Evolutionary conservation across 176 grass and related monocot genomes (phyloP).

Genomic region (Thinopyrum elongatum): DNA sequence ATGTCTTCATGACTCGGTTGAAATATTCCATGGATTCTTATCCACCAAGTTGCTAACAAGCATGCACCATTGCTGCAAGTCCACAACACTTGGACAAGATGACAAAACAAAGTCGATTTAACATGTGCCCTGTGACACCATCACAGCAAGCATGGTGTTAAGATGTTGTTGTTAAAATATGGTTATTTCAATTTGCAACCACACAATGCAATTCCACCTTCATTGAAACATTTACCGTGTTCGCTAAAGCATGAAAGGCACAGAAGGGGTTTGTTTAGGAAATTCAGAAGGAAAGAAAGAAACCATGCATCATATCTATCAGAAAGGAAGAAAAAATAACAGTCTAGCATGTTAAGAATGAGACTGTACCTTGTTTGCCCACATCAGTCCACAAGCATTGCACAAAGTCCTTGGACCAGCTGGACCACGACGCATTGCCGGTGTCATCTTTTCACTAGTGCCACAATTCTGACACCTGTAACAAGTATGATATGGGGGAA

Average conservation of each 20-base stretch:
- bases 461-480: constrained; percentile 89
- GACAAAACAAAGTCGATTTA: constrained; percentile 14
- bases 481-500: constrained; percentile 24
- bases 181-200: background rate
- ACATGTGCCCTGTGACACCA: constrained; percentile 26
- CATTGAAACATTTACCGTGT: background rate
- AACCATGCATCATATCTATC: background rate
- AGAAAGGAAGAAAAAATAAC: constrained; percentile 14
- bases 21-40: background rate
- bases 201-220: background rate
- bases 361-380: constrained; percentile 74
- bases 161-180: background rate
- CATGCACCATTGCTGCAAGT: constrained; percentile 27
- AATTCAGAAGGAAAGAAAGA: background rate
- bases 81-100: background rate
- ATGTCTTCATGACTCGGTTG: background rate
- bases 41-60: constrained; percentile 1
- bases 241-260: background rate
- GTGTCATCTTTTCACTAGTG: constrained; percentile 80
- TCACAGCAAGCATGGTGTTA: constrained; percentile 12
- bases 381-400: constrained; percentile 96
- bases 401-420: constrained; percentile 89
- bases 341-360: background rate
- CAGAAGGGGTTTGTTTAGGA: background rate
- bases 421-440: constrained; percentile 92